Evolutionary conservation across 176 grass and related monocot species (phyloP).

Genomic region (Themeda triandra): DNA sequence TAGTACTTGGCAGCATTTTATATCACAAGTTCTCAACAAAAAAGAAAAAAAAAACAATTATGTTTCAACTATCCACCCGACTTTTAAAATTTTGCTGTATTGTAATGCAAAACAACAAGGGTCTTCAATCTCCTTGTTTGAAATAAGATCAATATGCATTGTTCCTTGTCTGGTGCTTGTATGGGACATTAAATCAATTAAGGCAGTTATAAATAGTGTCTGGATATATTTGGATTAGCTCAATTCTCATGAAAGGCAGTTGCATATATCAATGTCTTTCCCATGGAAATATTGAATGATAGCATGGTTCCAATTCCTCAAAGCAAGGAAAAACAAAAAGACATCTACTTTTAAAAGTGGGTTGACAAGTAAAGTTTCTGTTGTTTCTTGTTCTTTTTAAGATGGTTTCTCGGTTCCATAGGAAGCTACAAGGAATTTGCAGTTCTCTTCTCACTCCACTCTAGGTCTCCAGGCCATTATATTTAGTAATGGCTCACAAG

Average conservation of each 20-base stretch:
- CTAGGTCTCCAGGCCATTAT: not conserved
- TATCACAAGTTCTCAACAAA: not conserved
- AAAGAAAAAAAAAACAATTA: not conserved
- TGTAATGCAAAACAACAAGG: not conserved
- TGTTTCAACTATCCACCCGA: not conserved
- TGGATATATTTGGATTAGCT: not conserved
- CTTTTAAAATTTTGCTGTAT: not conserved
- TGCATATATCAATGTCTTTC: conserved; percentile 11
- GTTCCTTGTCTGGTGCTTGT: not conserved
- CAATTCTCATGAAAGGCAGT: not conserved
- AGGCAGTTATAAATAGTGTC: not conserved
- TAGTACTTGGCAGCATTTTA: not conserved
- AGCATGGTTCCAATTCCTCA: not conserved
- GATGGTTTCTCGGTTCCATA: not conserved
- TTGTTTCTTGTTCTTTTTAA: conserved; percentile 19
- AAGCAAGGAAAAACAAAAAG: not conserved
- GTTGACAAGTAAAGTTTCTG: not conserved
- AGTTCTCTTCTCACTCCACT: not conserved
- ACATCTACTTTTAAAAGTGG: not conserved
- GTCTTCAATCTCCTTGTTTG: not conserved
- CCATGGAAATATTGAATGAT: not conserved
- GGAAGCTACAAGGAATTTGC: not conserved
- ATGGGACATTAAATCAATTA: not conserved
- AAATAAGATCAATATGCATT: not conserved
- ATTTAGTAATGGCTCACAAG: not conserved